Conservation (phyloP, 176 grass and related monocot species). For the Triticum aestivum region DNA sequence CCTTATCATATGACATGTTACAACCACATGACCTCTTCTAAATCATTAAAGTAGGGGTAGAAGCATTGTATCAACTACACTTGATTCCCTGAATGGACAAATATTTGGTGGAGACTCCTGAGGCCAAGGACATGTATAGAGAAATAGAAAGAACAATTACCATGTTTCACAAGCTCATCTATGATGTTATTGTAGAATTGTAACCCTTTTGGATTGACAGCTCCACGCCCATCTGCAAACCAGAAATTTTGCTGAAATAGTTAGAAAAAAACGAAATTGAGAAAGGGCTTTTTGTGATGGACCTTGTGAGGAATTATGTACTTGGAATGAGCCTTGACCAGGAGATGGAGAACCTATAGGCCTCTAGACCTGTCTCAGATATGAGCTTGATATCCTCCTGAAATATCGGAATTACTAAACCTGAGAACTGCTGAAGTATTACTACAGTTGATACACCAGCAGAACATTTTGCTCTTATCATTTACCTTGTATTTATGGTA, state of each 20-base stretch:
- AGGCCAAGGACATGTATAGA: too few relatives aligned
- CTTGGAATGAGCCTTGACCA: slow-evolving; percentile 63
- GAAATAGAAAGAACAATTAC: background rate
- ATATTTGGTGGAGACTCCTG: too few relatives aligned
- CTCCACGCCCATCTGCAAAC: slow-evolving; percentile 53
- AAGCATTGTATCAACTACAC: too few relatives aligned
- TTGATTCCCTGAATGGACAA: too few relatives aligned
- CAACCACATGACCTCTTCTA: too few relatives aligned
- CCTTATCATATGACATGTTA: background rate
- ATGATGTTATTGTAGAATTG: slow-evolving; percentile 65
- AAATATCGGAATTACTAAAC: background rate
- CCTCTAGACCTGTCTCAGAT: slow-evolving; percentile 44
- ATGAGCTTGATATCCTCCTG: slow-evolving; percentile 26
- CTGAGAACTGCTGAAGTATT: background rate
- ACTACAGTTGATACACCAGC: slow-evolving; percentile 16
- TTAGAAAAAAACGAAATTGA: background rate
- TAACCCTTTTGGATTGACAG: slow-evolving; percentile 54
- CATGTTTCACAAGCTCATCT: slow-evolving; percentile 48
- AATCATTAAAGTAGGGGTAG: too few relatives aligned
- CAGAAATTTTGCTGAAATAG: background rate
- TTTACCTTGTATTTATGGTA: slow-evolving; percentile 68
- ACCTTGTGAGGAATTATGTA: background rate
- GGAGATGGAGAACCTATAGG: slow-evolving; percentile 72
- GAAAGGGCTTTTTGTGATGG: background rate
- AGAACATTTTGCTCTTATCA: background rate